Percentiles rank a stretch among this genome's conserved stretches.
phyloP scores from a whole-genome alignment of 352 stramenopile species.

The Pythium phragmitis region DNA sequence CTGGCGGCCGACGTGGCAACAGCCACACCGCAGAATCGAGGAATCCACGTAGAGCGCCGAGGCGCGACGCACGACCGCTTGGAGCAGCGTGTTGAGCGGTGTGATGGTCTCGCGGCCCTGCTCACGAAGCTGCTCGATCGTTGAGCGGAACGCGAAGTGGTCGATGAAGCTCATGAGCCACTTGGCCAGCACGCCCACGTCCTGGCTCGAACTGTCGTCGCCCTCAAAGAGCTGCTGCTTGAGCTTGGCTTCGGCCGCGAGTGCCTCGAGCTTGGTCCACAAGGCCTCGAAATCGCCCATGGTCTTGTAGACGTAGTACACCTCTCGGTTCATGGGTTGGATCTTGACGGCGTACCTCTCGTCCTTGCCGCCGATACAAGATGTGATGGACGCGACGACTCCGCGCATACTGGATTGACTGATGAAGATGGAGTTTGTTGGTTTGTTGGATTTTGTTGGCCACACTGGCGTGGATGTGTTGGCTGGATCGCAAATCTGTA shows the following conservation, averaged over 20 bases:
- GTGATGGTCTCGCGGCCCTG: constrained; percentile 75
- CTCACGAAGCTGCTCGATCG: constrained; percentile 51
- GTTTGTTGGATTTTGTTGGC: not conserved
- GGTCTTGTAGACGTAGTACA: constrained; percentile 85
- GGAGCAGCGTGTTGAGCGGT: constrained; percentile 70
- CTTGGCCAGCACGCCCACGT: constrained; percentile 55
- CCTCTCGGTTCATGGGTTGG: constrained; percentile 32
- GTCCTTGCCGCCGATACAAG: constrained; percentile 78
- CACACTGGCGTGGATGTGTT: not conserved
- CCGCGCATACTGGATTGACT: constrained; percentile 48
- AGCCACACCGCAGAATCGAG: constrained; percentile 50
- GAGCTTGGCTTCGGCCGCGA: constrained; percentile 54
- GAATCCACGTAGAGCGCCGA: constrained; percentile 58
- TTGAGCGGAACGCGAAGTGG: constrained; percentile 68
- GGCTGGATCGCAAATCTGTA: constrained; percentile 34
- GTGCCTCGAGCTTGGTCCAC: constrained; percentile 55
- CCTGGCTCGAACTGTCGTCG: constrained; percentile 17
- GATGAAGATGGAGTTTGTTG: constrained; percentile 4
- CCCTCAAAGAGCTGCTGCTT: constrained; percentile 21
- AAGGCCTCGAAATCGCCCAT: constrained; percentile 73
- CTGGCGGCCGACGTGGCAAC: constrained; percentile 47
- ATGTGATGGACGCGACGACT: constrained; percentile 68
- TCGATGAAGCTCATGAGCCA: constrained; percentile 78
- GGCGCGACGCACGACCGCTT: constrained; percentile 66
- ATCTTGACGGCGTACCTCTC: constrained; percentile 78